A percentile compares a stretch with the other conserved stretches of the same genome.
These are phyloP conservation scores for Plantago elongata DNA, from an alignment of 257 asterid genomes.

Conservation along the genomic window DNA sequence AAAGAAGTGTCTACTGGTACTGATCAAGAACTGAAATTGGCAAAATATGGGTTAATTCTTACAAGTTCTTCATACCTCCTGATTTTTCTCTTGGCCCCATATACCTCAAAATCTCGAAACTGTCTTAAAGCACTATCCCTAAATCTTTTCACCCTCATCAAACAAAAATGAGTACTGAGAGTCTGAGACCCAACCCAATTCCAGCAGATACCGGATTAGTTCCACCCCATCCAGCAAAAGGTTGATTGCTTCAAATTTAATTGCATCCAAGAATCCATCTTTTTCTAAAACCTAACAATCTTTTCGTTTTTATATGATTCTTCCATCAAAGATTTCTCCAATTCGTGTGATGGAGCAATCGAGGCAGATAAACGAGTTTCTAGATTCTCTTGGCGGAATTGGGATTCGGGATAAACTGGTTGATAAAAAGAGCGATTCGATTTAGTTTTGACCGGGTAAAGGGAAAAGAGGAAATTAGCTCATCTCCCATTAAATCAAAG, in stretches of 20 bases:
- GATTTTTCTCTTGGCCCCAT: too few relatives aligned
- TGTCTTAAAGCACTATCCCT: constrained; percentile 53
- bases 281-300: constrained; percentile 10
- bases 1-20: too few relatives aligned
- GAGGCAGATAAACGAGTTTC: constrained; percentile 7
- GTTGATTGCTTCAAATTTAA: constrained; percentile 50
- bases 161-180: constrained; percentile 70
- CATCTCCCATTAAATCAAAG: too few relatives aligned
- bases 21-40: too few relatives aligned
- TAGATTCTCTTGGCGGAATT: constrained; percentile 15
- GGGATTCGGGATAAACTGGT: not conserved
- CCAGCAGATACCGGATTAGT: constrained; percentile 64
- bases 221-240: constrained; percentile 57
- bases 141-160: constrained; percentile 55
- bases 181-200: constrained; percentile 72
- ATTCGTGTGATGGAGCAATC: not conserved
- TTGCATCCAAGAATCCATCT: constrained; percentile 58
- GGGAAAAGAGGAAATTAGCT: too few relatives aligned
- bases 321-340: not conserved
- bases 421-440: constrained; percentile 4
- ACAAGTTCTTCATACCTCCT: too few relatives aligned
- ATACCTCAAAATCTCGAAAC: constrained; percentile 43
- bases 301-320: constrained; percentile 5
- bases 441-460: not conserved
- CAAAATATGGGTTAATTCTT: too few relatives aligned